A percentile compares a stretch with the other conserved stretches of the same genome.
These are phyloP conservation scores for Xerocomus potaroensis DNA, from an alignment of 768 basidiomycete species.

Conservation along the genomic window DNA sequence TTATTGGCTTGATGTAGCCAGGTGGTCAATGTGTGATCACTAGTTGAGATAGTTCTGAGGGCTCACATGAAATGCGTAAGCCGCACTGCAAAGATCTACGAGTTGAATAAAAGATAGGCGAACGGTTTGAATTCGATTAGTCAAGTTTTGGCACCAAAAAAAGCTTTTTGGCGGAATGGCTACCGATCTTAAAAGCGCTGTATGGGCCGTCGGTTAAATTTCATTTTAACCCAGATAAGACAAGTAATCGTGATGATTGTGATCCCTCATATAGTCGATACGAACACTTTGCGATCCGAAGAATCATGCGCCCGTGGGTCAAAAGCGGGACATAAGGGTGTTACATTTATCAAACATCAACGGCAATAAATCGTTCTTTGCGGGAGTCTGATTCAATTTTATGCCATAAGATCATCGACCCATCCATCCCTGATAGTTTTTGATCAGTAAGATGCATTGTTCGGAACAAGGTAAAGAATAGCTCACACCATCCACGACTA, in stretches of 20 bases:
- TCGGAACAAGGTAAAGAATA: conserved; percentile 2
- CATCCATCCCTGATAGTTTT: conserved; percentile 53
- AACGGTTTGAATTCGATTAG: neutral
- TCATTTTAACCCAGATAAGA: no score
- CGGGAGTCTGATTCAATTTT: neutral
- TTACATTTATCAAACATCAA: conserved; percentile 3
- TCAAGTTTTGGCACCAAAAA: neutral
- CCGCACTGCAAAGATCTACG: conserved; percentile 1
- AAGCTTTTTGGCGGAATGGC: no score
- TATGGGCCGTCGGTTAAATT: no score
- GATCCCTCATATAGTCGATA: conserved; percentile 9
- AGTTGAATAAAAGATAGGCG: neutral
- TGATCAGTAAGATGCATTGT: conserved; percentile 1
- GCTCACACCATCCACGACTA: conserved; percentile 67
- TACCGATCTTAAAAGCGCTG: no score
- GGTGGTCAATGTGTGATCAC: neutral
- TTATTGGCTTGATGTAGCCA: neutral
- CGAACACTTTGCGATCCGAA: conserved; percentile 6
- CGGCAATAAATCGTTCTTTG: conserved; percentile 1
- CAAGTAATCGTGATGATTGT: no score
- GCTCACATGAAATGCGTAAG: conserved; percentile 4
- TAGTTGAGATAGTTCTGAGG: neutral
- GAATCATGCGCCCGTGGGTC: conserved; percentile 16
- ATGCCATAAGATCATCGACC: conserved; percentile 35
- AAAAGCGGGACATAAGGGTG: conserved; percentile 1